A percentile compares a stretch with the other conserved stretches of the same genome.
phyloP scores from a whole-genome alignment of 768 basidiomycete genomes.

The Lactifluus hygrophoroides region DNA sequence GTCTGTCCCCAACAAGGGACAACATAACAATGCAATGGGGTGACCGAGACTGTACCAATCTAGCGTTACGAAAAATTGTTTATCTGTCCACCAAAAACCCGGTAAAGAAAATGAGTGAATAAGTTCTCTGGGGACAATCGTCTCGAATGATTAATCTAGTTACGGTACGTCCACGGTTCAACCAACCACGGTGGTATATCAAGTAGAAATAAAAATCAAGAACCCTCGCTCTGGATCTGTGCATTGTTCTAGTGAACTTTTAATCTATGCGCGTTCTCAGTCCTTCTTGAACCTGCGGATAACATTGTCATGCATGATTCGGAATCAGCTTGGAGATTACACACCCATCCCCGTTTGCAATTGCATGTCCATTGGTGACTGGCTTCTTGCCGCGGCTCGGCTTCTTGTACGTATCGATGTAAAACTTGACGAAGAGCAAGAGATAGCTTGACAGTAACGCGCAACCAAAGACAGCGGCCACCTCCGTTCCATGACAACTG shows the following conservation, averaged over 20 bases:
- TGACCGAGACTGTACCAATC: conserved; percentile 9
- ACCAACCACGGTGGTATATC: conserved; percentile 19
- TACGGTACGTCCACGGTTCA: neutral
- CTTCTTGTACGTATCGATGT: conserved; percentile 77
- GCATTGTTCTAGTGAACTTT: neutral
- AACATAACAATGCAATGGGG: neutral
- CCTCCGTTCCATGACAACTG: conserved; percentile 84
- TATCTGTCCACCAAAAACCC: conserved; percentile 7
- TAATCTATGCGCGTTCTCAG: conserved; percentile 2
- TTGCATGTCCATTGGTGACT: conserved; percentile 38
- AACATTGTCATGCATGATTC: neutral
- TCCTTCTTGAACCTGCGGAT: conserved; percentile 12
- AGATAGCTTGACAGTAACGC: conserved; percentile 84
- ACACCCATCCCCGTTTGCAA: conserved; percentile 32
- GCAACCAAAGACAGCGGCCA: conserved; percentile 85
- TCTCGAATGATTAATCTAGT: conserved; percentile 10
- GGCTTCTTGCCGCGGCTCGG: conserved; percentile 34
- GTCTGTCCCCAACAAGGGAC: neutral
- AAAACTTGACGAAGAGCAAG: conserved; percentile 92
- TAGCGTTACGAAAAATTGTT: conserved; percentile 4
- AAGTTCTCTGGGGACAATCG: conserved; percentile 3
- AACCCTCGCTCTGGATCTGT: neutral
- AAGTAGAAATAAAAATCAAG: conserved; percentile 13
- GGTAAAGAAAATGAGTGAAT: conserved; percentile 14
- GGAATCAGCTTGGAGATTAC: neutral